Evolutionary conservation across 371 early-diverging fungal species (phyloP), one percentile per base, ranked within the genome.

Genomic region (Blastocladiella emersonii): DNA sequence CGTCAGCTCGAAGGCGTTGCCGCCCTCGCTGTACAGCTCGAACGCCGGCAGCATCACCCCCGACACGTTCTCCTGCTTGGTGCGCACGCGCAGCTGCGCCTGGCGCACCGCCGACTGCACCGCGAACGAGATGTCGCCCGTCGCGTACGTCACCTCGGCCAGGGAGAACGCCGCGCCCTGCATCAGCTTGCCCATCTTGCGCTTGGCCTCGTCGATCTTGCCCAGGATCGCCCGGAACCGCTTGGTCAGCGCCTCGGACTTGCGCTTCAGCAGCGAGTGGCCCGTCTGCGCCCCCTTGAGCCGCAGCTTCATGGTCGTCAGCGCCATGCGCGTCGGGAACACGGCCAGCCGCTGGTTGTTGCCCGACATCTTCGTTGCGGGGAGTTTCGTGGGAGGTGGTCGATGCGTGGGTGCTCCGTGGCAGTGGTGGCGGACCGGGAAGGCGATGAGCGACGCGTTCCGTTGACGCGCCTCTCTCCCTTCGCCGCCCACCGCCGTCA

Each of bases 281-380:
- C 99, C 99, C 12, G 93, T 98, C 71, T 97, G 92, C 25, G 99
- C 99, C 21, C 97, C 98, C 78, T 98, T 98, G 43, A 98, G 80
- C 67, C 93, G 88, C 36, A 82, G 78, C 82, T 98, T 97, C 85
- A 98, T 93, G 69, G 82, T 83, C 55, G 91, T 91, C 62, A 93
- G 74, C 55, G 93, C 92, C 96, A 92, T 92, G 70, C 92, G 85
- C 62, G 92, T 92, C 51, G 92, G 92, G 73, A 92, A 92, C 66
- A 92, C 84, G 67, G 74, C 82, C 64, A 89, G 69, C 62, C 85
- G 75, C 60, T 79, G 80, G 61, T 83, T 84, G 51, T 72, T 70
- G 65, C 84, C 85, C 53, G 86, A 84, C 86, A 86, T 86, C 37
- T 17, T 57, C n/a, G n/a, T n/a, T n/a, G n/a, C n/a, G n/a, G n/a